Evolutionary conservation across 495 filamentous ascomycete species (phyloP).

Genomic region (Talaromyces trachyspermus): DNA sequence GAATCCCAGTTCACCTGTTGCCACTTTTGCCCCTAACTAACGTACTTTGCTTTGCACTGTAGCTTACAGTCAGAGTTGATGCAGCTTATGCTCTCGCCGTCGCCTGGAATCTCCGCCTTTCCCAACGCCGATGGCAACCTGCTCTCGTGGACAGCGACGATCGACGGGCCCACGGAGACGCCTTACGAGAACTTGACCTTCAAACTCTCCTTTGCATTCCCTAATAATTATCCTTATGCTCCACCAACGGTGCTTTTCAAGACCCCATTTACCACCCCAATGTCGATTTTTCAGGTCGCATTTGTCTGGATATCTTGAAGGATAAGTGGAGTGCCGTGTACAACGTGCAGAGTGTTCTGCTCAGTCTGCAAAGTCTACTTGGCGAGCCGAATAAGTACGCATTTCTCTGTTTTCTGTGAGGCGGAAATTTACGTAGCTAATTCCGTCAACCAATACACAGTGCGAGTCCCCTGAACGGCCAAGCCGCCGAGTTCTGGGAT

Average conservation of each 20-base stretch:
- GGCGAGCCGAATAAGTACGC: slow-evolving; percentile 96
- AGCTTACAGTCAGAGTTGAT: slow-evolving; percentile 96
- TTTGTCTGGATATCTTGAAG: slow-evolving; percentile 95
- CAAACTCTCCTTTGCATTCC: slow-evolving; percentile 90
- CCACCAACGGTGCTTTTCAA: slow-evolving; percentile 91
- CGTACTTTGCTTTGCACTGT: slow-evolving; percentile 4
- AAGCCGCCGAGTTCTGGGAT: slow-evolving; percentile 95
- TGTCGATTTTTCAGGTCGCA: slow-evolving; percentile 84
- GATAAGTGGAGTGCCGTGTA: slow-evolving; percentile 97
- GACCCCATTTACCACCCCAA: slow-evolving; percentile 95
- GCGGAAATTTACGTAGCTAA: background rate
- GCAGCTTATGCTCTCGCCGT: slow-evolving; percentile 92
- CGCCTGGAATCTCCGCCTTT: slow-evolving; percentile 92
- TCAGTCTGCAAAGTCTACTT: slow-evolving; percentile 90
- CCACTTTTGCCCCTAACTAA: background rate
- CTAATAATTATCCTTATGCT: slow-evolving; percentile 85
- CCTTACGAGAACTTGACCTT: slow-evolving; percentile 84
- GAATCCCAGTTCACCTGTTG: background rate
- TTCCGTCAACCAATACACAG: slow-evolving; percentile 39
- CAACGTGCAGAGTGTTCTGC: slow-evolving; percentile 85
- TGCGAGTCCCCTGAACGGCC: slow-evolving; percentile 88
- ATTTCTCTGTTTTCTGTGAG: background rate
- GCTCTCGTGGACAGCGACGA: slow-evolving; percentile 85
- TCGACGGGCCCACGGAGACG: slow-evolving; percentile 84
- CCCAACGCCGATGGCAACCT: slow-evolving; percentile 86